Evolutionary conservation across 345 rosid genomes (phyloP).

Genomic region (Populus pruinosa): DNA sequence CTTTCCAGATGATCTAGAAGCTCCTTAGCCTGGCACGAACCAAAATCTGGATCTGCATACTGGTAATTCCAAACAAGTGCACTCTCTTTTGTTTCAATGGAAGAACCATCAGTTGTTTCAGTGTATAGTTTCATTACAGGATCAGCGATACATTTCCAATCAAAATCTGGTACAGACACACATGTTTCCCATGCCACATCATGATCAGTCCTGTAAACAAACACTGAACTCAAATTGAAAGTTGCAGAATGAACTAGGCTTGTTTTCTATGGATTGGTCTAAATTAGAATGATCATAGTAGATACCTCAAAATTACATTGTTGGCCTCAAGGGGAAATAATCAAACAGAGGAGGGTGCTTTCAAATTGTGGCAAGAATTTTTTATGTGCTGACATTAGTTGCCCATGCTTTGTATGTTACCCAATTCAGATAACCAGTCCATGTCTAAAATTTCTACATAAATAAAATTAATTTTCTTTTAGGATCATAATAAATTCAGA

Average conservation of each 20-base stretch:
- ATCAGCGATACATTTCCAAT: constrained; percentile 94
- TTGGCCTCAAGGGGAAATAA: not conserved
- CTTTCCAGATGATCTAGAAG: constrained; percentile 93
- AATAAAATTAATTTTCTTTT: not conserved
- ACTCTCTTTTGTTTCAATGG: constrained; percentile 86
- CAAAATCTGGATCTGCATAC: constrained; percentile 91
- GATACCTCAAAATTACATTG: not conserved
- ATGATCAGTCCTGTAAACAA: constrained; percentile 49
- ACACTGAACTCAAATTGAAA: not conserved
- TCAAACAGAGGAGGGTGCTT: not conserved
- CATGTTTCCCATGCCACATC: constrained; percentile 79
- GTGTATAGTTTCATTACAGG: constrained; percentile 90
- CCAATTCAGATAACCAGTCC: not conserved
- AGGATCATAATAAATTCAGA: not conserved
- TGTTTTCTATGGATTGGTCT: not conserved
- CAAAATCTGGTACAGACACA: constrained; percentile 55
- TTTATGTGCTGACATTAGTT: not conserved
- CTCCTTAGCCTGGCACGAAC: constrained; percentile 96
- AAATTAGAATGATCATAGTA: not conserved
- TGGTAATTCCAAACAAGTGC: constrained; percentile 83
- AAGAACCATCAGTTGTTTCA: constrained; percentile 93
- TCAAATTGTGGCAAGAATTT: not conserved
- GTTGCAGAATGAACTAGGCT: not conserved
- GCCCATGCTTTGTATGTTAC: not conserved
- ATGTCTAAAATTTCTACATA: not conserved